Evolutionary conservation across 2,329 filamentous ascomycete genomes (phyloP).

Genomic region (Fusarium sp.): DNA sequence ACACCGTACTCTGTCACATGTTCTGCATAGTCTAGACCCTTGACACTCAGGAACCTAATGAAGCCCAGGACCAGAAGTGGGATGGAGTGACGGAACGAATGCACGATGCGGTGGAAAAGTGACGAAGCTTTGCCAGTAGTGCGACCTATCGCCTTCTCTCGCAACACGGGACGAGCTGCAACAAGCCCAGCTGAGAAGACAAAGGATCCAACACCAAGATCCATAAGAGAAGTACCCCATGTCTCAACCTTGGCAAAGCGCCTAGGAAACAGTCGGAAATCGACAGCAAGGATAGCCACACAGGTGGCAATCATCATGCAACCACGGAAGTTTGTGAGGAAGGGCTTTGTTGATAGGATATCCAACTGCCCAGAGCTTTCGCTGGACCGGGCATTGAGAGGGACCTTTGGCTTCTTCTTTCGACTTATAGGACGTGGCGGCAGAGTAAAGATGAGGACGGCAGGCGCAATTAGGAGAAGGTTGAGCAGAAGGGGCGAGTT

Average conservation of each 20-base stretch:
- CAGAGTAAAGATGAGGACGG: constrained; percentile 69
- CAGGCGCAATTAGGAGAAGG: constrained; percentile 78
- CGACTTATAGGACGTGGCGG: constrained; percentile 53
- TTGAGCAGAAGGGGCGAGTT: constrained; percentile 78
- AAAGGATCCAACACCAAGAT: constrained; percentile 95
- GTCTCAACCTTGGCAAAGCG: constrained; percentile 98
- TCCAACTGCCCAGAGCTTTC: constrained; percentile 43
- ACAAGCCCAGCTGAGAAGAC: constrained; percentile 94
- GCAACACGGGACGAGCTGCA: constrained; percentile 84
- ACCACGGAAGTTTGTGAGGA: constrained; percentile 90
- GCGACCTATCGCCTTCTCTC: constrained; percentile 67
- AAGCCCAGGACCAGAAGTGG: constrained; percentile 85
- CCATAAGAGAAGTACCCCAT: constrained; percentile 99
- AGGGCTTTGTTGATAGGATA: constrained; percentile 83
- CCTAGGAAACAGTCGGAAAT: constrained; percentile 92
- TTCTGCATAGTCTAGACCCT: constrained; percentile 94
- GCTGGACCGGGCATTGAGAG: constrained; percentile 56
- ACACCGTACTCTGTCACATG: constrained; percentile 98
- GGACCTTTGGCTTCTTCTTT: constrained; percentile 63
- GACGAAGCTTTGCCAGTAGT: constrained; percentile 61
- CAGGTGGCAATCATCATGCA: constrained; percentile 93
- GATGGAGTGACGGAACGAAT: constrained; percentile 81
- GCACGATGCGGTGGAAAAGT: constrained; percentile 68
- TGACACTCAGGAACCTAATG: constrained; percentile 86
- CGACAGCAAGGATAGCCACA: constrained; percentile 93